phyloP scores from a whole-genome alignment of 2,329 filamentous ascomycete genomes.

The Sphaerulina populicola region DNA sequence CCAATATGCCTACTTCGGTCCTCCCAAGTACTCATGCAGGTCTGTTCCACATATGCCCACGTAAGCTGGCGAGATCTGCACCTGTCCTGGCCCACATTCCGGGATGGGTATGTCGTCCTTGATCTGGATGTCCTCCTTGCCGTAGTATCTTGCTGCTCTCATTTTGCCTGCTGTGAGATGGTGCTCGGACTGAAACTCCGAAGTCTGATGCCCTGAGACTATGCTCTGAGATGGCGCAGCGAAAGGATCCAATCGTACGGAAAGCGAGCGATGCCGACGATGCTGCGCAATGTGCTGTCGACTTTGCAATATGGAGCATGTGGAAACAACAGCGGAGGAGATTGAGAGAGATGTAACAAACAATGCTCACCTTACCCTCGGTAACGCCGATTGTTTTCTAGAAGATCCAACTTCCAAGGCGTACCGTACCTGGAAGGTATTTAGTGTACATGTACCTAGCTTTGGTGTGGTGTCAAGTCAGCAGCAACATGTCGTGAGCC shows the following conservation, averaged over 20 bases:
- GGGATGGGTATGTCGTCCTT: slow-evolving; percentile 44
- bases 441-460: too few relatives aligned
- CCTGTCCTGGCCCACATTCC: slow-evolving; percentile 43
- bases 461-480: slow-evolving; percentile 4
- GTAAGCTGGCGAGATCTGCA: slow-evolving; percentile 40
- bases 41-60: slow-evolving; percentile 48
- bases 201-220: too few relatives aligned
- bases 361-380: not conserved
- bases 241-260: too few relatives aligned
- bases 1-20: slow-evolving; percentile 26
- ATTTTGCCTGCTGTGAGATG: slow-evolving; percentile 31
- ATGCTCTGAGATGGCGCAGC: too few relatives aligned
- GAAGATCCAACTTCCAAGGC: slow-evolving; percentile 7
- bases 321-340: not conserved
- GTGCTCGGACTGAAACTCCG: not conserved
- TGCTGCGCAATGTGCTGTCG: too few relatives aligned
- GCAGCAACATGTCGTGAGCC: slow-evolving; percentile 7
- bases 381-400: not conserved
- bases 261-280: too few relatives aligned
- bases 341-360: not conserved
- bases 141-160: slow-evolving; percentile 50
- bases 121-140: slow-evolving; percentile 48
- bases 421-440: too few relatives aligned
- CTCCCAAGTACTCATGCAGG: slow-evolving; percentile 31
- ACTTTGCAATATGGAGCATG: not conserved